Conservation (phyloP, 331 rosid species). For the Phaseolus coccineus region DNA sequence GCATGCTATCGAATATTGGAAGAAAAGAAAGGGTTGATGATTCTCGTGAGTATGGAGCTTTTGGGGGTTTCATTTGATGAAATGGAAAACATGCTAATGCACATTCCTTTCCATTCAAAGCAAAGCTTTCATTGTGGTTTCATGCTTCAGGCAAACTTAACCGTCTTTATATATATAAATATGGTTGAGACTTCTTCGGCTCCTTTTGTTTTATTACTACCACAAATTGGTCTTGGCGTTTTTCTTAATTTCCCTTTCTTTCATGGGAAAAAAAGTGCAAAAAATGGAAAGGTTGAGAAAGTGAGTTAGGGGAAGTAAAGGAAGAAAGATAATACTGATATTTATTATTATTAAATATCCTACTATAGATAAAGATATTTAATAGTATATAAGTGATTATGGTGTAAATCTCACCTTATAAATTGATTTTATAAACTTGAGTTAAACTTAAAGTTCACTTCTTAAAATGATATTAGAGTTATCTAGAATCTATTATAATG, state of each 20-base stretch:
- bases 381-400: too few species aligned
- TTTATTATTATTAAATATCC: too few species aligned
- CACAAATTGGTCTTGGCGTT: background rate
- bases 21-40: slow-evolving; percentile 48
- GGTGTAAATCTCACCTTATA: too few species aligned
- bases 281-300: slow-evolving; percentile 33
- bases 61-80: slow-evolving; percentile 7
- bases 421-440: too few species aligned
- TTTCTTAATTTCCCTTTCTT: background rate
- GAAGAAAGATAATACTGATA: background rate
- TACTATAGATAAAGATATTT: too few species aligned
- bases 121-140: slow-evolving; percentile 57
- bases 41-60: slow-evolving; percentile 32
- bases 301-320: slow-evolving; percentile 14
- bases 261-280: slow-evolving; percentile 39
- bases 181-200: slow-evolving; percentile 33
- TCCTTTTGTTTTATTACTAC: slow-evolving; percentile 25
- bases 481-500: too few species aligned
- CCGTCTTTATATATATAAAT: slow-evolving; percentile 28
- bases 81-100: slow-evolving; percentile 39
- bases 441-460: too few species aligned
- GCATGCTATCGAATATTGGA: slow-evolving; percentile 47
- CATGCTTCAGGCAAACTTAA: slow-evolving; percentile 58
- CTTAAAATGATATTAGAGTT: too few species aligned
- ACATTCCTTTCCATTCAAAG: slow-evolving; percentile 59